Conservation (phyloP, 495 filamentous ascomycete genomes). For the Penicillium psychrofluorescens region DNA sequence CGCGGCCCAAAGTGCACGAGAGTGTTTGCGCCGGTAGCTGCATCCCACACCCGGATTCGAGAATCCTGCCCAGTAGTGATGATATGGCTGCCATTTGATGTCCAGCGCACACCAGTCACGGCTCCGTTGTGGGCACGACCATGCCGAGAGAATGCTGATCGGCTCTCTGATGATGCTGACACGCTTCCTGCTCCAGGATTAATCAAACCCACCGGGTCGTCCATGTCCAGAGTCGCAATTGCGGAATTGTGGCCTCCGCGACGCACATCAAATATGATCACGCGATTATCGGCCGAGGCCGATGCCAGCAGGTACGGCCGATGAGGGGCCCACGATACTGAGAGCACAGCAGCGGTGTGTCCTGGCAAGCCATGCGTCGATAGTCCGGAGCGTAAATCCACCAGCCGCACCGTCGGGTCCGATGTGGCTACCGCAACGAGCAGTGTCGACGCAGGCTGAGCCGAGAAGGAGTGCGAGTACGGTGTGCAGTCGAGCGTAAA, state of each 20-base stretch:
- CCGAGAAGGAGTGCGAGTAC: conserved; percentile 69
- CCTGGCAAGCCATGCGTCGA: conserved; percentile 71
- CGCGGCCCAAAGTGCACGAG: conserved; percentile 74
- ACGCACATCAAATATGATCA: conserved; percentile 80
- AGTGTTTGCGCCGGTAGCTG: conserved; percentile 70
- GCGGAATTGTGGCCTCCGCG: conserved; percentile 51
- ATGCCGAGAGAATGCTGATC: conserved; percentile 40
- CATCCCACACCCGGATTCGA: conserved; percentile 78
- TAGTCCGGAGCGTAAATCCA: conserved; percentile 74
- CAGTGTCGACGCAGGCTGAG: conserved; percentile 58
- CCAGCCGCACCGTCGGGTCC: conserved; percentile 67
- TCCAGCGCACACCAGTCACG: conserved; percentile 80
- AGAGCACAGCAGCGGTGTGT: conserved; percentile 63
- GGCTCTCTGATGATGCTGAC: conserved; percentile 21
- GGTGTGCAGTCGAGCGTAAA: conserved; percentile 67
- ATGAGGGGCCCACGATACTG: conserved; percentile 71
- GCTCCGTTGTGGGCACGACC: conserved; percentile 64
- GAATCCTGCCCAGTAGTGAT: conserved; percentile 76
- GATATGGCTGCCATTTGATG: conserved; percentile 63
- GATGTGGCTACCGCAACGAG: conserved; percentile 81
- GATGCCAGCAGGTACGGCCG: conserved; percentile 73
- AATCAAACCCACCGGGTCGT: conserved; percentile 61
- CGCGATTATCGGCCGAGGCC: conserved; percentile 67
- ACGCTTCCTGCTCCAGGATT: conserved; percentile 13
- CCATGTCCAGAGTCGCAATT: conserved; percentile 71